phyloP scores from a whole-genome alignment of 331 rosid species.

The Acacia concinna region DNA sequence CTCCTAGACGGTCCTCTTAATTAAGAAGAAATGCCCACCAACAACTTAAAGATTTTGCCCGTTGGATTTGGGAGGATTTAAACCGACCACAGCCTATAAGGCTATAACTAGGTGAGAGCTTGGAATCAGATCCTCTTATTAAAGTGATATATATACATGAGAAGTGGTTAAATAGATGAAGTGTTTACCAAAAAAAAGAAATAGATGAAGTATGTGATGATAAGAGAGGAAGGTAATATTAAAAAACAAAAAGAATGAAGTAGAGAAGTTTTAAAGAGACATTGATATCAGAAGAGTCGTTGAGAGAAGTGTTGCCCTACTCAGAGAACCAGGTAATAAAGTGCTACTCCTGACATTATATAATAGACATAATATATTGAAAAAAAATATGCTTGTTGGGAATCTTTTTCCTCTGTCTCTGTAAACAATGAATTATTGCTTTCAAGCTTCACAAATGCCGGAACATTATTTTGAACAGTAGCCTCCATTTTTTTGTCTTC shows the following conservation, averaged over 20 bases:
- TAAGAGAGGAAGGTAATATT: constrained; percentile 26
- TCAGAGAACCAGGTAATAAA: constrained; percentile 47
- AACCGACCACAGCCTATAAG: background rate
- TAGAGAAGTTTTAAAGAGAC: constrained; percentile 24
- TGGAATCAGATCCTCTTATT: background rate
- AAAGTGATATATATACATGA: background rate
- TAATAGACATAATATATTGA: constrained; percentile 33
- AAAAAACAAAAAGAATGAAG: constrained; percentile 39
- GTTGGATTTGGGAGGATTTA: background rate
- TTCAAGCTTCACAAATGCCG: constrained; percentile 43
- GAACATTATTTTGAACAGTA: constrained; percentile 45
- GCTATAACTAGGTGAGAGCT: background rate
- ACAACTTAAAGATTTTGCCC: background rate
- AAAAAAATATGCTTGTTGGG: constrained; percentile 63
- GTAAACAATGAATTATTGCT: constrained; percentile 46
- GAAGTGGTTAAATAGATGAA: background rate
- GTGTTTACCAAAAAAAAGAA: no score
- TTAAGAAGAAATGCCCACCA: background rate
- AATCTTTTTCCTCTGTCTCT: constrained; percentile 58
- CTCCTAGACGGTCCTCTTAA: background rate
- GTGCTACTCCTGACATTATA: constrained; percentile 23
- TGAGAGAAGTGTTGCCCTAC: constrained; percentile 41
- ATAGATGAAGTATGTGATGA: background rate
- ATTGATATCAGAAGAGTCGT: constrained; percentile 23
- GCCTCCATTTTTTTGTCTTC: constrained; percentile 17